phyloP scores from a whole-genome alignment of 305 asterid genomes.

The Fraxinus platypoda region DNA sequence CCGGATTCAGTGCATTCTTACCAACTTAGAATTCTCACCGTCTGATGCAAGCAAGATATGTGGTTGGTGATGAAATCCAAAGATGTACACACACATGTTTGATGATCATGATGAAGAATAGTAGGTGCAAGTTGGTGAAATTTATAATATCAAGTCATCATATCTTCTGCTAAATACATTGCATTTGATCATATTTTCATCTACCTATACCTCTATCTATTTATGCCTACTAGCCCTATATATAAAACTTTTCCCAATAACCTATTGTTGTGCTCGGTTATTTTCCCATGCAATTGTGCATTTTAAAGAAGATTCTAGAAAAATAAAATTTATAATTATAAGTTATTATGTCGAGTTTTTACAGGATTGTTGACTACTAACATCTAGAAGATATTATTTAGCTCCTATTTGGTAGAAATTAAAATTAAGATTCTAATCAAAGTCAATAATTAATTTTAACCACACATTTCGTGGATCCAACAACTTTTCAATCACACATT shows the following conservation, averaged over 20 bases:
- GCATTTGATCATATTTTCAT: slow-evolving; percentile 28
- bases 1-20: background rate
- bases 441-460: no score
- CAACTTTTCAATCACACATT: no score
- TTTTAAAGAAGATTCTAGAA: slow-evolving; percentile 23
- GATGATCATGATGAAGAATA: slow-evolving; percentile 18
- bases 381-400: background rate
- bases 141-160: background rate
- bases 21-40: background rate
- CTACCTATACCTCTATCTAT: background rate
- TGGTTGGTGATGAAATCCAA: slow-evolving; percentile 20
- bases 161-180: slow-evolving; percentile 30
- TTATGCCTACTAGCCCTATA: slow-evolving; percentile 11
- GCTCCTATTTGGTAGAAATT: background rate
- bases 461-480: no score
- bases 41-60: background rate
- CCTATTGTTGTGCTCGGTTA: slow-evolving; percentile 7
- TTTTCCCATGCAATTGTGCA: slow-evolving; percentile 13
- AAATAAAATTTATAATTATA: background rate
- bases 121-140: slow-evolving; percentile 24
- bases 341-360: background rate
- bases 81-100: background rate
- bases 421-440: no score
- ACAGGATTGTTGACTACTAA: background rate
- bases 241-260: slow-evolving; percentile 7